phyloP scores from a whole-genome alignment of 352 stramenopile species.

The Thraustochytrium sp. region DNA sequence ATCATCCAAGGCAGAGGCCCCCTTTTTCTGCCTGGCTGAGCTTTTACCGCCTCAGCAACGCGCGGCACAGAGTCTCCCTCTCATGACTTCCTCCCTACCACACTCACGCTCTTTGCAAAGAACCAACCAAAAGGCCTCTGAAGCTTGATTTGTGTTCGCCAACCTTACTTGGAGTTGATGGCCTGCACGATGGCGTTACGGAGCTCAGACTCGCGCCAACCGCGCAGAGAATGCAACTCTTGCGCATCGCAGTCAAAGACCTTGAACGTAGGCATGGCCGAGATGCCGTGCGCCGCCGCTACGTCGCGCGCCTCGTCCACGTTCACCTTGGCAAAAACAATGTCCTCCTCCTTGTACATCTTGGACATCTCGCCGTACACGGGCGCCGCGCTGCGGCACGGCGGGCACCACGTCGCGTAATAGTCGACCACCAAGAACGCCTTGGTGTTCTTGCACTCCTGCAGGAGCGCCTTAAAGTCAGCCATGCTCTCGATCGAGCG shows the following conservation, averaged over 20 bases:
- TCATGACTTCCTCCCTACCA: not conserved
- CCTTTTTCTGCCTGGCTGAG: too few species aligned
- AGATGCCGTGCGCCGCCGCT: constrained; percentile 34
- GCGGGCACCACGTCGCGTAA: constrained; percentile 50
- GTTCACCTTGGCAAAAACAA: constrained; percentile 47
- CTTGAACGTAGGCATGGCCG: constrained; percentile 51
- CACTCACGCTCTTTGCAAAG: not conserved
- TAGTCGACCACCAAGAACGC: constrained; percentile 47
- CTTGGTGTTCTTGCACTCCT: not conserved
- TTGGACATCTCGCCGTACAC: constrained; percentile 48
- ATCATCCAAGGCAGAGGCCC: too few species aligned
- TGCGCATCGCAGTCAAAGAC: constrained; percentile 37
- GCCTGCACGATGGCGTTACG: constrained; percentile 22
- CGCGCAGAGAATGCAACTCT: constrained; percentile 28
- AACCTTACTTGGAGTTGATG: constrained; percentile 3
- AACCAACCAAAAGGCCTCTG: not conserved
- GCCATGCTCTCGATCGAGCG: not conserved
- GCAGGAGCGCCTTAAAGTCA: not conserved
- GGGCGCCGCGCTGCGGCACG: constrained; percentile 45
- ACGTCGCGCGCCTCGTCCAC: constrained; percentile 46
- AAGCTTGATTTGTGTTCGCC: not conserved
- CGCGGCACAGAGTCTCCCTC: not conserved
- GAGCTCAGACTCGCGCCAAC: constrained; percentile 37
- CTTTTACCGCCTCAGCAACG: too few species aligned
- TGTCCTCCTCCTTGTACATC: constrained; percentile 42